A percentile compares a stretch with the other conserved stretches of the same genome.
phyloP scores from a whole-genome alignment of 2,329 filamentous ascomycete genomes.

The Coleophoma cylindrospora region DNA sequence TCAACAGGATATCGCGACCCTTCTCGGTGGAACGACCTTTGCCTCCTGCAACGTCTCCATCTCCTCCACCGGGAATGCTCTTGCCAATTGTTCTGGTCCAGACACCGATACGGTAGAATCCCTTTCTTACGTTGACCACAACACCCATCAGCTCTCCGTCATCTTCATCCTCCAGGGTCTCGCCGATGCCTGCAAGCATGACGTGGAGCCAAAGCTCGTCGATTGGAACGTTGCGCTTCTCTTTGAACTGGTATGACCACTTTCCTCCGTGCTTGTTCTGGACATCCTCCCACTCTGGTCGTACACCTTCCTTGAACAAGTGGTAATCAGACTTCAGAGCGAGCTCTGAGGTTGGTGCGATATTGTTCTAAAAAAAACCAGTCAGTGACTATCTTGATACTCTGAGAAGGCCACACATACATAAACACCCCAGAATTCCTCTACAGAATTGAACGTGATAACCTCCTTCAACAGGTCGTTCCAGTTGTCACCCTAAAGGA shows the following conservation, averaged over 20 bases:
- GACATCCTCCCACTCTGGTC: slow-evolving; percentile 96
- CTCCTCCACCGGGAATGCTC: slow-evolving; percentile 69
- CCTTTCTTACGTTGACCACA: slow-evolving; percentile 97
- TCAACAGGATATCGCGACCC: slow-evolving; percentile 76
- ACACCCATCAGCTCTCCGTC: slow-evolving; percentile 99
- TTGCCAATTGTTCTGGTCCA: slow-evolving; percentile 96
- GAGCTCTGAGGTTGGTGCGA: slow-evolving; percentile 90
- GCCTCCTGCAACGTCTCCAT: slow-evolving; percentile 66
- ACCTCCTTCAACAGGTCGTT: slow-evolving; percentile 97
- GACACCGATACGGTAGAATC: slow-evolving; percentile 94
- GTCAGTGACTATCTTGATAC: slow-evolving; percentile 2
- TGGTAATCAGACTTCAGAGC: slow-evolving; percentile 99
- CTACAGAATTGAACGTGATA: slow-evolving; percentile 96
- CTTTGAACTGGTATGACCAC: slow-evolving; percentile 98
- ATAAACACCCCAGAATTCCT: slow-evolving; percentile 99
- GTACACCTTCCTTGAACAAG: slow-evolving; percentile 95
- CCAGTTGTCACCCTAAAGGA: slow-evolving; percentile 85
- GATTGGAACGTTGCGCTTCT: slow-evolving; percentile 86
- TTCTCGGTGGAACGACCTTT: slow-evolving; percentile 77
- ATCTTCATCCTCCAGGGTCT: slow-evolving; percentile 95
- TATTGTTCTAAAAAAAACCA: slow-evolving; percentile 84
- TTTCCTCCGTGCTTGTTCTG: slow-evolving; percentile 99
- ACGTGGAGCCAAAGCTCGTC: slow-evolving; percentile 96
- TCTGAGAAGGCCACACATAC: slow-evolving; percentile 51
- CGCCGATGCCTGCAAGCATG: slow-evolving; percentile 93